phyloP scores from a whole-genome alignment of 306 rosid genomes.

The Coriaria nepalensis region DNA sequence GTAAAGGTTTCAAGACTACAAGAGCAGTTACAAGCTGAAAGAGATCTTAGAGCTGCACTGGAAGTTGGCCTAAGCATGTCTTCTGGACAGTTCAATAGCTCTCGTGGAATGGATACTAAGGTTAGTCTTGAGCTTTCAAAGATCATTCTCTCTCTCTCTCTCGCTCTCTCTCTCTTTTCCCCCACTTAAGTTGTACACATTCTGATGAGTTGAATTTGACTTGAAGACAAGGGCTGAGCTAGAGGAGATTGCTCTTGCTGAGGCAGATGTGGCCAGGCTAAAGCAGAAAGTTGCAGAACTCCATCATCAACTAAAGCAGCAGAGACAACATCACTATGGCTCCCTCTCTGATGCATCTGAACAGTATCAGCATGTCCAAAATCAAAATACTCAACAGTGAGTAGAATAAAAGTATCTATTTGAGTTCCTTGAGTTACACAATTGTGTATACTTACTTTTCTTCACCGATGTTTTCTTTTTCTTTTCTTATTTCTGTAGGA shows the following conservation, averaged over 20 bases:
- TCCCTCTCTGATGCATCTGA: constrained; percentile 82
- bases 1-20: constrained; percentile 89
- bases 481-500: constrained; percentile 40
- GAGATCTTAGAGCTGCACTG: constrained; percentile 98
- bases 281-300: constrained; percentile 99
- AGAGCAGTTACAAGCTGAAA: constrained; percentile 99
- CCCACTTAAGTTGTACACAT: constrained; percentile 10
- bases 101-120: constrained; percentile 96
- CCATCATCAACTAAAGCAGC: constrained; percentile 95
- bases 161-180: constrained; percentile 8
- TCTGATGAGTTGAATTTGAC: constrained; percentile 26
- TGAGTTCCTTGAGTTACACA: no score
- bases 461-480: neutral
- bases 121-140: constrained; percentile 24
- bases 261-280: constrained; percentile 96
- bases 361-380: constrained; percentile 68
- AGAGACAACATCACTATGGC: constrained; percentile 84
- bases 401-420: constrained; percentile 15
- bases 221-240: constrained; percentile 92
- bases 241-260: constrained; percentile 99
- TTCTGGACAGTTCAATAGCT: constrained; percentile 71
- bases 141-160: constrained; percentile 1
- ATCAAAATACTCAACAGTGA: constrained; percentile 74
- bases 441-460: neutral
- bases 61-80: constrained; percentile 98